Conservation (phyloP, 495 filamentous ascomycete species). For the Aspergillus leporis region DNA sequence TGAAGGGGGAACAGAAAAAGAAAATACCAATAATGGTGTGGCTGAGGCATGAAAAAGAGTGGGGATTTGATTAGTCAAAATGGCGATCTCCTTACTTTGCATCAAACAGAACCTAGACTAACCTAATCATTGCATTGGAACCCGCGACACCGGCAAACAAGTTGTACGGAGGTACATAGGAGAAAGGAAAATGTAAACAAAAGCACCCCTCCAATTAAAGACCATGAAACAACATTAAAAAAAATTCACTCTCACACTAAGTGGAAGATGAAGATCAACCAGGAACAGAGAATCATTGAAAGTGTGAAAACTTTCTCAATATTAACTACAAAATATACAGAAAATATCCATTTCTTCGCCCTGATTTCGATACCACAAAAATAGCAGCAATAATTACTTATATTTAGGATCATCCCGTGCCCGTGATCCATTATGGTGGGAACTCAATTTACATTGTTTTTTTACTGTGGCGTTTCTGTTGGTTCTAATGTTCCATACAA, state of each 20-base stretch:
- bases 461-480: slow-evolving; percentile 1
- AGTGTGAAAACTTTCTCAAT: no score
- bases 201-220: not conserved
- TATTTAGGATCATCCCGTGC: slow-evolving; percentile 9
- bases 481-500: no score
- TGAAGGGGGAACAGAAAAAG: not conserved
- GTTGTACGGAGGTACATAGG: not conserved
- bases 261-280: not conserved
- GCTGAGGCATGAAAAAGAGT: slow-evolving; percentile 1
- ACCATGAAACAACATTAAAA: not conserved
- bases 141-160: not conserved
- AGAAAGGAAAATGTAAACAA: not conserved
- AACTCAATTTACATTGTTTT: slow-evolving; percentile 11
- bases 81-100: slow-evolving; percentile 6
- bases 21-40: slow-evolving; percentile 3
- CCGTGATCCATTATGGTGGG: slow-evolving; percentile 9
- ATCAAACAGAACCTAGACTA: slow-evolving; percentile 1
- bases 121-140: not conserved
- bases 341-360: not conserved
- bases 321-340: no score
- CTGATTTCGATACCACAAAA: slow-evolving; percentile 5
- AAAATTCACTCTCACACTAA: not conserved
- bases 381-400: slow-evolving; percentile 13
- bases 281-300: no score
- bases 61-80: slow-evolving; percentile 5